A percentile compares a stretch with the other conserved stretches of the same genome.
phyloP scores from a whole-genome alignment of 371 early-diverging fungal species.

The Rhizopus stolonifer region DNA sequence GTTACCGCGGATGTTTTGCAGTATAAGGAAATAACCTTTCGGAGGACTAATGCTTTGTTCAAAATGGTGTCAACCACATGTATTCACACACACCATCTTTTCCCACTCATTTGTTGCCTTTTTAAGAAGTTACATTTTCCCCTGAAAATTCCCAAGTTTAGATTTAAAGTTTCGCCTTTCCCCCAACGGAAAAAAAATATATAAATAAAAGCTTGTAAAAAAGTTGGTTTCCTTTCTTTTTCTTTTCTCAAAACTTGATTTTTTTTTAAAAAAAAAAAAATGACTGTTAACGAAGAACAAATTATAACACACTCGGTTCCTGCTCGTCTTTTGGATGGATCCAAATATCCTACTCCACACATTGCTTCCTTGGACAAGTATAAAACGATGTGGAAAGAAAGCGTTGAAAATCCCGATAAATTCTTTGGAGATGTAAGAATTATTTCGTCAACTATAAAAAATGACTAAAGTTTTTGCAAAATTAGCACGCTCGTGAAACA shows the following conservation, averaged over 20 bases:
- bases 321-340: conserved; percentile 48
- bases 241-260: background rate
- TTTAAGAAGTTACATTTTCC: background rate
- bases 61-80: too few relatives aligned
- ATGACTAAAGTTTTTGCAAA: too few relatives aligned
- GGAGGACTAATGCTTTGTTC: background rate
- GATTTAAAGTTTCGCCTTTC: background rate
- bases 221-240: conserved; percentile 6
- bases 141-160: background rate
- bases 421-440: conserved; percentile 84
- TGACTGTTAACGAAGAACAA: conserved; percentile 19
- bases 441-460: too few relatives aligned
- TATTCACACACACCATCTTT: background rate
- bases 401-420: conserved; percentile 68
- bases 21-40: conserved; percentile 19
- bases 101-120: background rate
- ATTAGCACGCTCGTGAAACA: conserved; percentile 68
- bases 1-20: conserved; percentile 27
- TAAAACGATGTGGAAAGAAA: conserved; percentile 66
- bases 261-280: background rate
- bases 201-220: background rate
- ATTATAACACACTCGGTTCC: conserved; percentile 40
- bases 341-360: conserved; percentile 59
- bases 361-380: conserved; percentile 74
- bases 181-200: background rate